These are phyloP conservation scores for Prillingera fragicola DNA, from an alignment of 1,284 basidiomycete genomes.

Conservation along the genomic window DNA sequence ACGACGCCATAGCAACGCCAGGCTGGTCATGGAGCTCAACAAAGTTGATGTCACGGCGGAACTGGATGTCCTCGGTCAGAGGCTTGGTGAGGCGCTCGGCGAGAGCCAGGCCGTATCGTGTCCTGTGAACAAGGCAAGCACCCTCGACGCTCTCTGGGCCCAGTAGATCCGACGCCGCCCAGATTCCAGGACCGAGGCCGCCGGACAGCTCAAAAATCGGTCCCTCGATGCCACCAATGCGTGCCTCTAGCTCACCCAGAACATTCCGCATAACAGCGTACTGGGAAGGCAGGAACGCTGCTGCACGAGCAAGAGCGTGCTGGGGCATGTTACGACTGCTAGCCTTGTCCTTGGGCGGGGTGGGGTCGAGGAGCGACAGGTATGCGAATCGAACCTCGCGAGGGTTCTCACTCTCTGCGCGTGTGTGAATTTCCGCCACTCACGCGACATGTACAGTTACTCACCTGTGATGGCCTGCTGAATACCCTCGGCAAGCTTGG, in stretches of 20 bases:
- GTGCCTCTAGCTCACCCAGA: constrained; percentile 40
- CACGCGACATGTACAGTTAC: constrained; percentile 7
- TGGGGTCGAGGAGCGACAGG: constrained; percentile 19
- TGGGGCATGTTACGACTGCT: constrained; percentile 13
- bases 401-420: constrained; percentile 14
- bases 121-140: constrained; percentile 32
- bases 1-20: constrained; percentile 76
- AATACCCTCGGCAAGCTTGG: constrained; percentile 54
- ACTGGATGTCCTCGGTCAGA: constrained; percentile 7
- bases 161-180: constrained; percentile 33
- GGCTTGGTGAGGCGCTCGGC: constrained; percentile 13
- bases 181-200: constrained; percentile 48
- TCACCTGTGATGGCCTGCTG: constrained; percentile 41
- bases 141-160: constrained; percentile 31
- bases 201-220: constrained; percentile 47
- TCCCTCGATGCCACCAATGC: constrained; percentile 32
- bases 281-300: constrained; percentile 49
- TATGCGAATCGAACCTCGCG: constrained; percentile 25
- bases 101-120: constrained; percentile 39
- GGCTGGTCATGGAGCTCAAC: constrained; percentile 2
- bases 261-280: constrained; percentile 49
- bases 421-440: not conserved
- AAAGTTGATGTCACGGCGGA: constrained; percentile 19
- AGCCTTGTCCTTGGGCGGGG: constrained; percentile 7
- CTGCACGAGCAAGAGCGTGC: constrained; percentile 46